Percentiles rank a stretch among this genome's conserved stretches.
These are phyloP conservation scores for Citrus australasica DNA, from an alignment of 345 rosid genomes.

Conservation along the genomic window DNA sequence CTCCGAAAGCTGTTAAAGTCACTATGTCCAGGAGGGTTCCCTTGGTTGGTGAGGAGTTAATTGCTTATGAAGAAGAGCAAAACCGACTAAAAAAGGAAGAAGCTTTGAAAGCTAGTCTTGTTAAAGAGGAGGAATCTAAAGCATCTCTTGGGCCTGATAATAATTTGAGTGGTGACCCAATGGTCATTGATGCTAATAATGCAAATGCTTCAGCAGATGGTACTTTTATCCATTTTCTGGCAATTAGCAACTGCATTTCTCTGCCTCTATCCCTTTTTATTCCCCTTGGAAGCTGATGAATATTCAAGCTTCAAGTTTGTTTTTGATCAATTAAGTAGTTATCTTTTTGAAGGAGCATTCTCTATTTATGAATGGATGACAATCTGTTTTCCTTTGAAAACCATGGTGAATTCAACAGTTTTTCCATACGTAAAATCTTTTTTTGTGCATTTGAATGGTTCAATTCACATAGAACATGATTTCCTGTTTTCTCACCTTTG, in stretches of 20 bases:
- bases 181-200: slow-evolving; percentile 65
- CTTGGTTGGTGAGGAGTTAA: slow-evolving; percentile 93
- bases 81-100: slow-evolving; percentile 83
- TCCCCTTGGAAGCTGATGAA: neutral
- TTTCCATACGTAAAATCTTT: neutral
- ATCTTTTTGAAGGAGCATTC: neutral
- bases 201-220: slow-evolving; percentile 56
- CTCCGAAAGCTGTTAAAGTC: slow-evolving; percentile 97
- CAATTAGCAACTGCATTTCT: neutral
- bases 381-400: neutral
- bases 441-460: neutral
- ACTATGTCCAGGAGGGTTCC: slow-evolving; percentile 94
- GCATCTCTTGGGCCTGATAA: slow-evolving; percentile 51
- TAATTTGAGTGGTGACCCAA: slow-evolving; percentile 73
- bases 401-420: neutral
- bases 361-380: neutral
- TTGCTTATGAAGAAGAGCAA: slow-evolving; percentile 97
- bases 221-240: slow-evolving; percentile 27
- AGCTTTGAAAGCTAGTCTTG: slow-evolving; percentile 75
- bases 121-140: slow-evolving; percentile 86
- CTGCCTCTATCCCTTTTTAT: neutral
- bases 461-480: neutral
- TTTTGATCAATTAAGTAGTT: neutral
- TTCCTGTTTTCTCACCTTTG: neutral
- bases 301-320: neutral